Base-by-base conservation (phyloP, 106 monocot species). In the Gastrodia elata region DNA sequence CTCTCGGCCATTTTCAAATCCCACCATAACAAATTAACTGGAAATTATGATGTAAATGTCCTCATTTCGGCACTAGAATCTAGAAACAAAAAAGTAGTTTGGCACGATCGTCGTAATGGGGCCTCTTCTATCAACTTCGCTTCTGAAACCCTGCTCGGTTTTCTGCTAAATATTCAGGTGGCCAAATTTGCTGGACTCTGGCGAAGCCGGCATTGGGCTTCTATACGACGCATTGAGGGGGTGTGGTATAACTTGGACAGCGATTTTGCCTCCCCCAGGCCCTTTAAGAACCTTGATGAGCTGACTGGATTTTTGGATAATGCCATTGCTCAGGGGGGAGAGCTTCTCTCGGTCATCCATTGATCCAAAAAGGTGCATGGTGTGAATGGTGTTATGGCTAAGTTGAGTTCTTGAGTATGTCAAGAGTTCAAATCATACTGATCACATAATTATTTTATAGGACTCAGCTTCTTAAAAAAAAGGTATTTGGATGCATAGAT, bases 31-130 rank as follows among this genome's bases (percentile, higher is more conserved):
- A 38, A 44, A 3, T 73, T 93, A 64, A 93, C 92, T 3, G 96
- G 92, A 78, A 93, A 93, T 77, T 98, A 98, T 73, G 93, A 98
- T 71, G 90, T 85, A 20, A 93, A 98, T 80, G 98, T 98, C 22
- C 91, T 98, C 20, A 89, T 98, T 43, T 74, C 91, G 55, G 91
- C 98, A 64, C 70, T 93, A 52, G 93, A 85, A 39, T 22, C 48
- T 42, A 82, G 82, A 77, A 77, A 70, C 38, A 84, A 85, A 67
- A 88, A 39, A 26, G 84, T 98, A 22, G 18, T 82, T 33, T 98
- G 98, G 98, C 93, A 98, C 73, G 98, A 98, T 77, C 91, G 77
- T 68, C 88, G 98, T 6, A 80, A 64, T 41, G 73, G 78, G 64
- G 85, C 91, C 18, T 77, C 87, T 40, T 82, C 88, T 24, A 88